Evolutionary conservation across 306 rosid genomes (phyloP), one percentile per base, ranked within the genome.

Genomic region (Prunus mongolica): DNA sequence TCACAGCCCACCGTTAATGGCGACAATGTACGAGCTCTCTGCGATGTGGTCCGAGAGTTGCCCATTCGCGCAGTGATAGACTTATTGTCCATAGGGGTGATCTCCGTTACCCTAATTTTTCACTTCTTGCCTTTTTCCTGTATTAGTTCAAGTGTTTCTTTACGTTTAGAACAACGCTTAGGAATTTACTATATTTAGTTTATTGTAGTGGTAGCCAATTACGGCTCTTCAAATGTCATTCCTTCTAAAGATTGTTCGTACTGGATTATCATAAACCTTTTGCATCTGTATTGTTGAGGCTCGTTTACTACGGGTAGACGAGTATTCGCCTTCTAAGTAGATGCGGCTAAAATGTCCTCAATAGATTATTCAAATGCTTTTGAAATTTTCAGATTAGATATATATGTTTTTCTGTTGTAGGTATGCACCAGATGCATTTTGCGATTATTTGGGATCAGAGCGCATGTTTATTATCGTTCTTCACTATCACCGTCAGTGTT

Each of bases 341-440:
- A 1, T 1, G 16, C 19, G 18, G 46, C 4, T 18, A 16, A 32
- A 32, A n/a, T 10, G 10, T 65, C 16, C 28, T 58, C 30, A 5
- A 22, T 74, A 57, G 11, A 38, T 7, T 30, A 62, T 72, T 77
- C 41, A 18, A 56, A 45, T 24, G 54, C 27, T 27, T 34, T 60
- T 60, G 44, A 57, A 56, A 64, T 69, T 55, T 24, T 22, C 24
- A 3, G 44, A 30, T 8, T 13, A 58, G 41, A 34, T 28, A n/a
- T 10, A 11, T n/a, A 50, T 10, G 25, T 9, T 60, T 28, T 28
- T 51, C 28, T 44, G 12, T 63, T 49, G 57, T 86, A 95, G 97
- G 80, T 92, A 73, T 95, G 98, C 66, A 56, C 34, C 56, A 87
- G 88, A 56, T 94, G 98, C 90, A 83, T 94, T 80, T 65, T 94